phyloP scores from a whole-genome alignment of 2,329 filamentous ascomycete species.

The Fusarium aywerte region DNA sequence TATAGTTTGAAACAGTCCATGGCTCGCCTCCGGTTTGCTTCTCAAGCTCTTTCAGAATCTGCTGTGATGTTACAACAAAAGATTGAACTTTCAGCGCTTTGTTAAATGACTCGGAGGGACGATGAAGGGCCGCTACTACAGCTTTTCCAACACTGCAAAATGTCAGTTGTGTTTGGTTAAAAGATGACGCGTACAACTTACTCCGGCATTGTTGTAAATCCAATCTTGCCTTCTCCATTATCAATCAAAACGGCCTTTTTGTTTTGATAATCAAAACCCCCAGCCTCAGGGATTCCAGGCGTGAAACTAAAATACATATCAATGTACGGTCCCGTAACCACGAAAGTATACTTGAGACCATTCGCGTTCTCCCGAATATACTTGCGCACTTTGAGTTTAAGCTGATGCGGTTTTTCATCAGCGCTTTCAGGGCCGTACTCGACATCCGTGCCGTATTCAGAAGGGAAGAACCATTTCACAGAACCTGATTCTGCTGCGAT shows the following conservation, averaged over 20 bases:
- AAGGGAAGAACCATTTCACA: constrained; percentile 73
- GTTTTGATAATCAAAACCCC: constrained; percentile 67
- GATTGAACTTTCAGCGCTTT: constrained; percentile 75
- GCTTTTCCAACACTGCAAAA: constrained; percentile 70
- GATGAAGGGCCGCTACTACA: constrained; percentile 69
- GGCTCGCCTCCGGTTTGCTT: constrained; percentile 66
- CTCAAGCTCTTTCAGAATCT: constrained; percentile 74
- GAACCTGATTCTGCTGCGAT: constrained; percentile 64
- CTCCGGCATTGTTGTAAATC: constrained; percentile 78
- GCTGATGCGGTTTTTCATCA: constrained; percentile 73
- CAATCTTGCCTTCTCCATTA: constrained; percentile 69
- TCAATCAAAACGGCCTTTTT: constrained; percentile 71
- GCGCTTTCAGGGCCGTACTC: constrained; percentile 68
- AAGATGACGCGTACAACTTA: constrained; percentile 52
- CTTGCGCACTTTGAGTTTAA: constrained; percentile 74
- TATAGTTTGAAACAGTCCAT: constrained; percentile 52
- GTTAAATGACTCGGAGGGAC: constrained; percentile 64
- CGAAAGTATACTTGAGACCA: constrained; percentile 69
- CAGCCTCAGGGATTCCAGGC: constrained; percentile 50
- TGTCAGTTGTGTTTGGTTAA: background rate
- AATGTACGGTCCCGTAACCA: constrained; percentile 76
- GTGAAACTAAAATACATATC: constrained; percentile 67
- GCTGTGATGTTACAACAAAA: constrained; percentile 71
- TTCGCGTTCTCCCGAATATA: constrained; percentile 65
- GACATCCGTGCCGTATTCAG: constrained; percentile 74